Evolutionary conservation across 306 rosid species (phyloP).

Genomic region (Citrullus amarus): DNA sequence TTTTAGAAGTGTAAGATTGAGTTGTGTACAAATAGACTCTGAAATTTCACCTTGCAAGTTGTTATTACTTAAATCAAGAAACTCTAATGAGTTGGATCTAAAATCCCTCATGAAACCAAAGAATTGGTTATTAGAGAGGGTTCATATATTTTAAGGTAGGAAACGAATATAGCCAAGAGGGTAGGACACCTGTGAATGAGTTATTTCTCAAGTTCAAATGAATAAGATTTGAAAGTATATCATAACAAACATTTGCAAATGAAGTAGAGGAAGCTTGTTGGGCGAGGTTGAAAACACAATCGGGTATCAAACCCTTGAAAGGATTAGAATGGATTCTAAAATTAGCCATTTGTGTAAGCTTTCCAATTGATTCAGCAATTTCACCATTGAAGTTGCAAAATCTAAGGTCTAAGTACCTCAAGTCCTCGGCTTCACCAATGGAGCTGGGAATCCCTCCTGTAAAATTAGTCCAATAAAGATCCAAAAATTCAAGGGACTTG

Average conservation of each 20-base stretch:
- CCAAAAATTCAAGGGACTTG: neutral
- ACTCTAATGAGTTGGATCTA: neutral
- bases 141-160: neutral
- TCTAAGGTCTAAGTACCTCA: neutral
- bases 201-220: neutral
- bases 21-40: slow-evolving; percentile 1
- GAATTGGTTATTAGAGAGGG: neutral
- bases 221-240: neutral
- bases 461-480: neutral
- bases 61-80: neutral
- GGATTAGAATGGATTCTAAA: neutral
- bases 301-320: too few species aligned
- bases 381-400: neutral
- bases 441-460: slow-evolving; percentile 8
- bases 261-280: neutral
- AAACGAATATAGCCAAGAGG: neutral
- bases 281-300: neutral
- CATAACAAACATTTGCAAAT: neutral
- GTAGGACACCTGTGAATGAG: neutral
- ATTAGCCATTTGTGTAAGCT: too few species aligned
- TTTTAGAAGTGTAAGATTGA: neutral
- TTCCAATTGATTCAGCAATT: too few species aligned
- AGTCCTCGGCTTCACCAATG: neutral
- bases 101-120: neutral
- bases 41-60: slow-evolving; percentile 2